Conservation (phyloP, 495 filamentous ascomycete genomes). For the Articulospora tetracladia region DNA sequence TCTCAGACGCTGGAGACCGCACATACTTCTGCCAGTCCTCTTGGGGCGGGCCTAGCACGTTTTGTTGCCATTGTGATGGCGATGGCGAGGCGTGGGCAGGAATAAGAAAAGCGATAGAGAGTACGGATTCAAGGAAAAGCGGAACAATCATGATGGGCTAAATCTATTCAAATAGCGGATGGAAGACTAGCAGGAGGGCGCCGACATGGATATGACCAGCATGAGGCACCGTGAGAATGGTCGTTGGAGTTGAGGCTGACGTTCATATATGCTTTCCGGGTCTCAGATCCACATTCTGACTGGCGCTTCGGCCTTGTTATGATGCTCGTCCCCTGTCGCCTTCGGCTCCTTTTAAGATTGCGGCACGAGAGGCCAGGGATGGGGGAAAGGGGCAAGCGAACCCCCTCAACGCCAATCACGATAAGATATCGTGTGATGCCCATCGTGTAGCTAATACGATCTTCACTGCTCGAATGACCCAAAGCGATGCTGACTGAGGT, state of each 20-base stretch:
- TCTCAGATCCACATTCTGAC: constrained; percentile 2
- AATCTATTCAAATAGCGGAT: too few species aligned
- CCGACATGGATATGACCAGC: too few species aligned
- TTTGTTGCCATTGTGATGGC: constrained; percentile 8
- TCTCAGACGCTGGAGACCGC: constrained; percentile 17
- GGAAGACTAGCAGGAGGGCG: too few species aligned
- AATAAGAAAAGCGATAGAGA: background rate
- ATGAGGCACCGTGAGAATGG: background rate
- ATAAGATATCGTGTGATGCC: too few species aligned
- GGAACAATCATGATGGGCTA: background rate
- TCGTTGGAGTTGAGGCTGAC: background rate
- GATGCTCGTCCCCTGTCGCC: background rate
- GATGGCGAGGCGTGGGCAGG: background rate
- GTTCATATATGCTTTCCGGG: background rate
- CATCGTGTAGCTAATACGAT: too few species aligned
- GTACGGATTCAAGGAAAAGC: background rate
- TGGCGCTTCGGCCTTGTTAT: background rate
- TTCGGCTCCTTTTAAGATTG: background rate
- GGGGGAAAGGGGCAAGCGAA: background rate
- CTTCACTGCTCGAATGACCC: too few species aligned
- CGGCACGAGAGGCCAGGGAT: background rate
- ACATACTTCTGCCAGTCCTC: constrained; percentile 26
- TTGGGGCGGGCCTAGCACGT: background rate
- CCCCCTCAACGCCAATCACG: too few species aligned
- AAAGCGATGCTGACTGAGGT: too few species aligned